These are phyloP conservation scores for Metschnikowia similis DNA, from an alignment of 805 yeast species.

Conservation along the genomic window DNA sequence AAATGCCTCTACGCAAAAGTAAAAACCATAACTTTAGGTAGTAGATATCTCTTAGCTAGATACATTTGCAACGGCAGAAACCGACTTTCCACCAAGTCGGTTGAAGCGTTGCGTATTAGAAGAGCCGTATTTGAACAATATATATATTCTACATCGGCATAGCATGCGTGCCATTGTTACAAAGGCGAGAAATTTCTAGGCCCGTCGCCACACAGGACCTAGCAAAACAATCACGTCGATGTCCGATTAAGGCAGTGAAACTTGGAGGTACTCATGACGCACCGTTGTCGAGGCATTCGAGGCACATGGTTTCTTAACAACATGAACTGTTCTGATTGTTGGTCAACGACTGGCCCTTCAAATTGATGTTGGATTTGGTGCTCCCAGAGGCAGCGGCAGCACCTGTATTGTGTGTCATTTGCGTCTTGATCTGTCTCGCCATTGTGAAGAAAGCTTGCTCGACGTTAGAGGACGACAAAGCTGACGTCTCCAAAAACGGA, in stretches of 20 bases:
- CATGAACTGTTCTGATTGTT: conserved; percentile 36
- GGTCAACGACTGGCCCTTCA: conserved; percentile 61
- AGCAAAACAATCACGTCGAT: not conserved
- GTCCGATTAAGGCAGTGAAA: not conserved
- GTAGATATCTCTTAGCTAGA: too few relatives aligned
- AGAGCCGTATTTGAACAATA: not conserved
- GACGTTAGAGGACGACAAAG: conserved; percentile 90
- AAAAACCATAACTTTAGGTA: too few relatives aligned
- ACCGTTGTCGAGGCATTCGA: not conserved
- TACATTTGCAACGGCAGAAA: too few relatives aligned
- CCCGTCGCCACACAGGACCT: not conserved
- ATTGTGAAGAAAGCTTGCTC: conserved; percentile 98
- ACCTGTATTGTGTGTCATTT: conserved; percentile 69
- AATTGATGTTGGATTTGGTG: conserved; percentile 64
- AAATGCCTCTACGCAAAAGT: too few relatives aligned
- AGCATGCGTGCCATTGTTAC: not conserved
- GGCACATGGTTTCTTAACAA: conserved; percentile 24
- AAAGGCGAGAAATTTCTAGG: not conserved
- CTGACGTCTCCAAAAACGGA: conserved; percentile 95
- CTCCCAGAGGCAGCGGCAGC: conserved; percentile 27
- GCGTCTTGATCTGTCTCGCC: conserved; percentile 98
- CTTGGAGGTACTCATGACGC: not conserved
- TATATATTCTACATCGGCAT: not conserved
- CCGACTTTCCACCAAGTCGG: too few relatives aligned
- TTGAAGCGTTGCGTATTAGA: too few relatives aligned